phyloP scores from a whole-genome alignment of 1,284 basidiomycete species.

The Clitocybe nebularis region DNA sequence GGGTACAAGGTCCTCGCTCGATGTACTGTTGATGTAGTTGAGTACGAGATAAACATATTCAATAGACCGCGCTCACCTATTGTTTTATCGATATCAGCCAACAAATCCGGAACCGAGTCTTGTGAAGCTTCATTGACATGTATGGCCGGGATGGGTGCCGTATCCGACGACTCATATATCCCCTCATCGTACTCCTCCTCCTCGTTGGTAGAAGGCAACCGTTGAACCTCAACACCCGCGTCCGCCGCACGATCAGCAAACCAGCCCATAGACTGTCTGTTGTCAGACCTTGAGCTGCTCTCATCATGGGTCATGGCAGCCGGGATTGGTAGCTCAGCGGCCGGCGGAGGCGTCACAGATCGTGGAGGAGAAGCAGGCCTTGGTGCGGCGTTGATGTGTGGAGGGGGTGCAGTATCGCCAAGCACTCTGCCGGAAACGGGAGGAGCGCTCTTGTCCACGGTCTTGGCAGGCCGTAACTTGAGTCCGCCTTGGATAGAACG shows the following conservation, averaged over 20 bases:
- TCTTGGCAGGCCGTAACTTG: constrained; percentile 74
- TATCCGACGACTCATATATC: constrained; percentile 23
- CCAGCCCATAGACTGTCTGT: constrained; percentile 90
- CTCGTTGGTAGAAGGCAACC: constrained; percentile 51
- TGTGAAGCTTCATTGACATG: constrained; percentile 45
- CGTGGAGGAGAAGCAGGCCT: constrained; percentile 39
- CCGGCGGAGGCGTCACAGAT: constrained; percentile 11
- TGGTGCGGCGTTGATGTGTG: constrained; percentile 57
- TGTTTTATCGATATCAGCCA: constrained; percentile 78
- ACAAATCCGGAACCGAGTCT: constrained; percentile 41
- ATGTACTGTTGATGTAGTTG: constrained; percentile 42
- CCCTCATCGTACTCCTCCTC: constrained; percentile 51
- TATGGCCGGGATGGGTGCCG: constrained; percentile 47
- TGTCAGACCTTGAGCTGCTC: constrained; percentile 29
- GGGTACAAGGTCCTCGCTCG: constrained; percentile 79
- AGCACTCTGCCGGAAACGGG: constrained; percentile 73
- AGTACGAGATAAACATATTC: constrained; percentile 5
- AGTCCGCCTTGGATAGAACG: constrained; percentile 81
- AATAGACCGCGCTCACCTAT: constrained; percentile 45
- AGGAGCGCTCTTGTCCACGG: constrained; percentile 79
- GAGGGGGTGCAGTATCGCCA: constrained; percentile 71
- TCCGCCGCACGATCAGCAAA: constrained; percentile 86
- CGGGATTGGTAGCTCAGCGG: constrained; percentile 20
- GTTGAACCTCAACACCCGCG: constrained; percentile 35
- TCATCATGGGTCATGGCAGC: constrained; percentile 24